Evolutionary conservation across 139 green algal genomes (phyloP).

Genomic region (Chlorokybus atmophyticus): DNA sequence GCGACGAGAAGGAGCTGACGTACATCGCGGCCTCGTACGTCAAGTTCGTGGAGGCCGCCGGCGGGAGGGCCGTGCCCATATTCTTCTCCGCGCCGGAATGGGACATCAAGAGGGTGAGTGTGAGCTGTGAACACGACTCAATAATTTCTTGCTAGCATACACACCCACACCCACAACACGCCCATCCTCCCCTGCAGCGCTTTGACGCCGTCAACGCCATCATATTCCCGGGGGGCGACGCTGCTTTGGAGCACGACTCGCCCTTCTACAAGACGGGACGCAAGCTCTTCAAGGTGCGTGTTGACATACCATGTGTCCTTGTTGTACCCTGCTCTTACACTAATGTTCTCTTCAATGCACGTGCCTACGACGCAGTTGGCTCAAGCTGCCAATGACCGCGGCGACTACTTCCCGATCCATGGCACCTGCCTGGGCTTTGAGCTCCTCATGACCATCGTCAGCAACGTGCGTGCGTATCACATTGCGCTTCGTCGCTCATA

Average conservation of each 20-base stretch:
- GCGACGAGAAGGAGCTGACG: no score
- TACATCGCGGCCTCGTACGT: slow-evolving; percentile 29
- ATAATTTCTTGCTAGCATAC: no score
- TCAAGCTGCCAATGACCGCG: slow-evolving; percentile 16
- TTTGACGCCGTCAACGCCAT: no score
- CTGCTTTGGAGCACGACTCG: no score
- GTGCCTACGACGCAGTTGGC: no score
- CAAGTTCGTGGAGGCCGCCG: slow-evolving; percentile 23
- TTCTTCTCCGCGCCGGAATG: no score
- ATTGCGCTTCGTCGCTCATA: background rate
- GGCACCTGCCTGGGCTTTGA: slow-evolving; percentile 35
- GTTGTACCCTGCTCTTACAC: background rate
- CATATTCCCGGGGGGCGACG: no score
- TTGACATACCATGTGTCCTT: slow-evolving; percentile 3
- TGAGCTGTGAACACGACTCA: no score
- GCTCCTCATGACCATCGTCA: slow-evolving; percentile 15
- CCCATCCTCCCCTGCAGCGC: no score
- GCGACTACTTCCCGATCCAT: slow-evolving; percentile 31
- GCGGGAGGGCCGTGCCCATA: slow-evolving; percentile 16
- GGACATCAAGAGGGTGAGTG: no score
- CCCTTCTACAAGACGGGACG: background rate
- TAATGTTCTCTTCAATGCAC: no score
- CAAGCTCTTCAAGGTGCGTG: slow-evolving; percentile 12
- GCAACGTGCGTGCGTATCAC: slow-evolving; percentile 1
- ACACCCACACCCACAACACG: no score